Percentiles rank a stretch among this genome's conserved stretches.
phyloP scores from a whole-genome alignment of 768 basidiomycete species.

The Mycena alexandri region DNA sequence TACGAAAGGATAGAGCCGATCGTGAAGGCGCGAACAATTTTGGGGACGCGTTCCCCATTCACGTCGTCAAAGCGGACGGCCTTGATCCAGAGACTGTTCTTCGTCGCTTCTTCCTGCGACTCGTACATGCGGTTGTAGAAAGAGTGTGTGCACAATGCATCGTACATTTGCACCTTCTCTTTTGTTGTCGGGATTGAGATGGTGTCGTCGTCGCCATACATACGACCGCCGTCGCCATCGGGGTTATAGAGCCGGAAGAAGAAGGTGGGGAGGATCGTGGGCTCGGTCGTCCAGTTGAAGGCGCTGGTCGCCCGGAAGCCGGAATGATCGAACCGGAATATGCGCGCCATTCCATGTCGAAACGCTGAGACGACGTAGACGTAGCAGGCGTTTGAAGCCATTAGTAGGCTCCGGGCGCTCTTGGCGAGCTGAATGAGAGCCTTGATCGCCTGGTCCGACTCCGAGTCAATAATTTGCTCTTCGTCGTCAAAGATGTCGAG shows the following conservation, averaged over 20 bases:
- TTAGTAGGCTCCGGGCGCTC: conserved; percentile 27
- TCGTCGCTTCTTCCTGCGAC: not conserved
- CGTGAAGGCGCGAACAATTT: not conserved
- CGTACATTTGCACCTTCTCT: conserved; percentile 9
- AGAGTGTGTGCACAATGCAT: not conserved
- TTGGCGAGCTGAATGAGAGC: conserved; percentile 16
- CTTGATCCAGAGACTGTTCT: conserved; percentile 21
- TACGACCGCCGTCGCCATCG: not conserved
- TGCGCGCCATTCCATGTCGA: not conserved
- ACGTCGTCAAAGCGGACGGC: not conserved
- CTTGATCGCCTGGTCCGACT: not conserved
- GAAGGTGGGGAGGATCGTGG: conserved; percentile 20
- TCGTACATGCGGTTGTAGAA: not conserved
- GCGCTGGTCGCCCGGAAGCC: conserved; percentile 12
- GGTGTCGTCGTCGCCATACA: conserved; percentile 29
- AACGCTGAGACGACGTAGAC: conserved; percentile 23
- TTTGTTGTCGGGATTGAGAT: not conserved
- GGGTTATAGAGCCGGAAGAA: conserved; percentile 32
- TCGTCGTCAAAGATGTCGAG: conserved; percentile 11
- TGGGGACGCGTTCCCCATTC: not conserved
- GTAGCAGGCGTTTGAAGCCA: conserved; percentile 13
- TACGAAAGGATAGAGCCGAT: not conserved
- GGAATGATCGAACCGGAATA: conserved; percentile 30
- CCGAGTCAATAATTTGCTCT: not conserved
- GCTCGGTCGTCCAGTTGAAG: conserved; percentile 10